Evolutionary conservation across 208 protist genomes (phyloP).

Genomic region (Acanthamoeba healyi): DNA sequence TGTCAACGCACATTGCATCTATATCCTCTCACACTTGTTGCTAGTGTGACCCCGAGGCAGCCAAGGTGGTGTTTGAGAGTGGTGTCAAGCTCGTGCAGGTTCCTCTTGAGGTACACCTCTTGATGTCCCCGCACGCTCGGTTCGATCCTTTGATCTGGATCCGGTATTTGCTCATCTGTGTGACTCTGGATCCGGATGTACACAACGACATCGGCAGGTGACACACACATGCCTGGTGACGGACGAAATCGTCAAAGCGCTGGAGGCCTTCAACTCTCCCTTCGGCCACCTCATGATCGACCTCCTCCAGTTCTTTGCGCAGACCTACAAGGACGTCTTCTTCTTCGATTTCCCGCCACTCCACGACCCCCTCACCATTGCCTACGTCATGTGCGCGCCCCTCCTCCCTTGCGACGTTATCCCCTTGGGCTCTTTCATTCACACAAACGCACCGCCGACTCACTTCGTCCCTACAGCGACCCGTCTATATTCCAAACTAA

Average conservation of each 20-base stretch:
- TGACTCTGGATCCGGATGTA: too few relatives aligned
- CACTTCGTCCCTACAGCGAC: not conserved
- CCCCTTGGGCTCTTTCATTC: not conserved
- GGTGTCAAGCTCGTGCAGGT: constrained; percentile 82
- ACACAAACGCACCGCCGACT: not conserved
- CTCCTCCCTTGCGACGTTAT: not conserved
- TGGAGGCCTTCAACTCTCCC: constrained; percentile 63
- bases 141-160: not conserved
- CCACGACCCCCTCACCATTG: constrained; percentile 78
- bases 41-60: constrained; percentile 82
- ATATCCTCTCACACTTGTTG: not conserved
- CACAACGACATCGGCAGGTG: constrained; percentile 28
- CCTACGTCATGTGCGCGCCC: constrained; percentile 62
- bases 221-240: constrained; percentile 83
- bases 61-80: constrained; percentile 81
- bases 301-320: constrained; percentile 79
- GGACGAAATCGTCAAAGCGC: constrained; percentile 36
- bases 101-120: constrained; percentile 81
- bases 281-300: constrained; percentile 77
- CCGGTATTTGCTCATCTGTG: not conserved
- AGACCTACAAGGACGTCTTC: constrained; percentile 79
- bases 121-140: too few relatives aligned
- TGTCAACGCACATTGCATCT: not conserved
- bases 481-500: constrained; percentile 61
- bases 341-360: constrained; percentile 77